Conservation (phyloP, 805 yeast genomes). For the Myxozyma melibiosi region DNA sequence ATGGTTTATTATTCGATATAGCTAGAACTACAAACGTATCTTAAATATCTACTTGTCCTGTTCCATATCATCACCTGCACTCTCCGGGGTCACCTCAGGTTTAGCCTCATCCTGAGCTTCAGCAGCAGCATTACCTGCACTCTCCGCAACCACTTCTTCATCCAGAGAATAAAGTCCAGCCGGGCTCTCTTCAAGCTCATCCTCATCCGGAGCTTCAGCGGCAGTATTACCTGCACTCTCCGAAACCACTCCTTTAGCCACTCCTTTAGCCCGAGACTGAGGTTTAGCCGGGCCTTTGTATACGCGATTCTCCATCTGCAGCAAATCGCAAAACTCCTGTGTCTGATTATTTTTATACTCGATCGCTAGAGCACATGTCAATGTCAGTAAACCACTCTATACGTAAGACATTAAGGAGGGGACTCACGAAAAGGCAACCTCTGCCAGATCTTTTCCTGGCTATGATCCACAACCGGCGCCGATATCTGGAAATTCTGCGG, state of each 20-base stretch:
- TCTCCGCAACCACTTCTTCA: not conserved
- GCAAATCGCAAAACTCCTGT: constrained; percentile 35
- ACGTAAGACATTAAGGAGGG: not conserved
- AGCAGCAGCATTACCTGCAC: too few species aligned
- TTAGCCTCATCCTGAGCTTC: not conserved
- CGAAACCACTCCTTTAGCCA: not conserved
- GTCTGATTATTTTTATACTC: constrained; percentile 39
- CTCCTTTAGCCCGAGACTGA: not conserved
- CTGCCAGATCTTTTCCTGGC: not conserved
- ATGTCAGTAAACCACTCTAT: not conserved
- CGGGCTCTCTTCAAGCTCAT: not conserved
- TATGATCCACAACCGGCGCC: constrained; percentile 19
- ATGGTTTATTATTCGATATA: too few species aligned
- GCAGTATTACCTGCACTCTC: too few species aligned
- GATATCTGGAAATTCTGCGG: constrained; percentile 38
- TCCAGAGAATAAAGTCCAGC: not conserved
- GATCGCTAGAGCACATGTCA: constrained; percentile 2
- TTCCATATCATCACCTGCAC: too few species aligned
- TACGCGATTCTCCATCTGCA: constrained; percentile 35
- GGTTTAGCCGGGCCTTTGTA: not conserved
- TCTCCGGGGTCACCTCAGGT: too few species aligned
- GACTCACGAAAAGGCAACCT: constrained; percentile 3
- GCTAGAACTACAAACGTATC: too few species aligned
- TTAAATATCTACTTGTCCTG: too few species aligned
- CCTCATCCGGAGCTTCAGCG: not conserved